Base-by-base conservation (phyloP, 192 early-diverging fungal genomes). In the Coemansia sp. region DNA sequence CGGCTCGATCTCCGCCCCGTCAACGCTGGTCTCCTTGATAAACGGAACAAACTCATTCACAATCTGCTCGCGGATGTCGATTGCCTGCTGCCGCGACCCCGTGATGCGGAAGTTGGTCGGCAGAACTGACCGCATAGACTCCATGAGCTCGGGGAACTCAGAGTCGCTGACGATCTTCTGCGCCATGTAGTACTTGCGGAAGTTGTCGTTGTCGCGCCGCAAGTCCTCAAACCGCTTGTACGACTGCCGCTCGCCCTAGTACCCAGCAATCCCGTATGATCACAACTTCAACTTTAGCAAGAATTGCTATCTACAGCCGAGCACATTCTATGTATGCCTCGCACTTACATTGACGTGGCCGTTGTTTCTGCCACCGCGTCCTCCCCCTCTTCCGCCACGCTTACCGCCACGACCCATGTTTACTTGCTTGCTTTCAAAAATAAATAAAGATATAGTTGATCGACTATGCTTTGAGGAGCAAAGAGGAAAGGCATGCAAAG, bases 41-140 rank as follows among this genome's bases (percentile, higher is more conserved):
- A 65, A 67, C 26, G 90, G 88, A 34, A 92, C 79, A 65, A 88
- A 85, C 65, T 86, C 82, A 33, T 72, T 79, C 56, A 83, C 59
- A 60, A 80, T 76, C 71, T 77, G 77, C 76, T 84, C 74, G 66
- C 70, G 77, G 43, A 84, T 76, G 28, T 62, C 84, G 65, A 65
- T 61, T 13, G 76, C 76, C 66, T 83, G 76, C 72, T 77, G 68
- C 14, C 92, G 85, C 55, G 89, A 93, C 11, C 96, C 97, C 0
- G 95, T 95, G 71, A 99, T 92, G 43, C 97, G 87, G 75, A 96
- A 99, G 55, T 91, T 91, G 28, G 91, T 92, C 8, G 97, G 97
- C 47, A 99, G 86, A 16, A 82, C 80, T 34, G 81, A 87, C 72
- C 85, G 83, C 73, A 97, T 84, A 0, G 77, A 60, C 48, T 87